These are phyloP conservation scores for Circinella minor DNA, from an alignment of 371 early-diverging fungal species.

Conservation along the genomic window DNA sequence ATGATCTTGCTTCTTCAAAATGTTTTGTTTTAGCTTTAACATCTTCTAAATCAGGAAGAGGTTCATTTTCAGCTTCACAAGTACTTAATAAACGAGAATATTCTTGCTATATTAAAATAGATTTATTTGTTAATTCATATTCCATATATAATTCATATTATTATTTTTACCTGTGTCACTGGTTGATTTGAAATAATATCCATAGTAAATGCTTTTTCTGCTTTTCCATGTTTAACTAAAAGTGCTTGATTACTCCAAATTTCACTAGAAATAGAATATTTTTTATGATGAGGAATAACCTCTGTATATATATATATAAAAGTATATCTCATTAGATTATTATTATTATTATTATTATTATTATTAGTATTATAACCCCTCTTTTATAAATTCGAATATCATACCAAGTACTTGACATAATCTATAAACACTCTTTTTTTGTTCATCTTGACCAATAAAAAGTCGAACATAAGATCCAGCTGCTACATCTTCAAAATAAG, in stretches of 20 bases:
- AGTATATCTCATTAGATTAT: not conserved
- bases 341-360: not conserved
- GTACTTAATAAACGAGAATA: constrained; percentile 60
- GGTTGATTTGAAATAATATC: constrained; percentile 74
- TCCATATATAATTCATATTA: too few species aligned
- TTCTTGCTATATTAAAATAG: constrained; percentile 47
- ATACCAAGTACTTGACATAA: constrained; percentile 64
- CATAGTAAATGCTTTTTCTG: constrained; percentile 72
- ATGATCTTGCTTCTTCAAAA: constrained; percentile 61
- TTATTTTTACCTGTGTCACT: constrained; percentile 52
- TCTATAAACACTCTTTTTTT: constrained; percentile 54
- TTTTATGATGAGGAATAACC: constrained; percentile 62
- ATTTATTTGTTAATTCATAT: too few species aligned
- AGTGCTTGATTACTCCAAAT: constrained; percentile 66
- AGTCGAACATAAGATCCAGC: constrained; percentile 70
- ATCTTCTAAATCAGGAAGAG: constrained; percentile 51
- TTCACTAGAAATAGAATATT: constrained; percentile 62
- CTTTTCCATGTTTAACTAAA: constrained; percentile 68
- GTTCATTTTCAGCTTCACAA: constrained; percentile 55
- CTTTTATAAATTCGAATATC: not conserved
- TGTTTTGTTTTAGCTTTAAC: constrained; percentile 62
- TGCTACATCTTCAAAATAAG: constrained; percentile 71
- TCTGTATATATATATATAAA: constrained; percentile 26
- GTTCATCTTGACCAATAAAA: constrained; percentile 60
- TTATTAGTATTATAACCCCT: not conserved